A percentile compares a stretch with the other conserved stretches of the same genome.
phyloP scores from a whole-genome alignment of 148 eudicot genomes.

The Bassia scoparia region DNA sequence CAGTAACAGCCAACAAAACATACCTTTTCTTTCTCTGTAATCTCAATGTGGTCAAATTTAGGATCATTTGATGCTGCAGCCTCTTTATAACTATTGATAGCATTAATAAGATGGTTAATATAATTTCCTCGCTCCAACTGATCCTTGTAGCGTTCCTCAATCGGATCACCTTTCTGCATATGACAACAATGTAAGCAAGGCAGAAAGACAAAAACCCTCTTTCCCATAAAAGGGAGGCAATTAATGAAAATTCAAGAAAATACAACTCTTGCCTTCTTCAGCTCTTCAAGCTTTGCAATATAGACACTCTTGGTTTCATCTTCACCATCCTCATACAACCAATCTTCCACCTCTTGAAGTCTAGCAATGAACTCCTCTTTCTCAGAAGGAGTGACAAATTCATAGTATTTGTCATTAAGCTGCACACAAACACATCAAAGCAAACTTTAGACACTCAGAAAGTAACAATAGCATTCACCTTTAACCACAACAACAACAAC shows the following conservation, averaged over 20 bases:
- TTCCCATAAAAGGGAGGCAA: background rate
- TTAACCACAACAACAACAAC: background rate
- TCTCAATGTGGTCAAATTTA: conserved; percentile 85
- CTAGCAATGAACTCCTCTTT: conserved; percentile 60
- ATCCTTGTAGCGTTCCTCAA: conserved; percentile 85
- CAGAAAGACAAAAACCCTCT: background rate
- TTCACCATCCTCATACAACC: conserved; percentile 97
- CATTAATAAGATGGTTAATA: conserved; percentile 49
- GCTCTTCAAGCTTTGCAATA: conserved; percentile 87
- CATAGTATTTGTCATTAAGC: conserved; percentile 76
- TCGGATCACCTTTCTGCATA: conserved; percentile 78
- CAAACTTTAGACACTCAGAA: background rate
- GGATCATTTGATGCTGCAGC: conserved; percentile 67
- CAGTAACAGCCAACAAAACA: background rate
- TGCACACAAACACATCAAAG: conserved; percentile 22
- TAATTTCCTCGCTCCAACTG: conserved; percentile 54
- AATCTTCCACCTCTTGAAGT: conserved; percentile 87
- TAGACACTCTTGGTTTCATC: conserved; percentile 94
- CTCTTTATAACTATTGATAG: conserved; percentile 65
- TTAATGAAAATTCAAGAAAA: background rate
- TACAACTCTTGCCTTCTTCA: conserved; percentile 56
- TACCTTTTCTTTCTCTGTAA: conserved; percentile 81
- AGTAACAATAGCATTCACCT: background rate
- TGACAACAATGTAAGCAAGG: background rate
- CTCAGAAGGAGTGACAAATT: conserved; percentile 65